Evolutionary conservation across 1,284 basidiomycete species (phyloP).

Genomic region (Agaricales sp.): DNA sequence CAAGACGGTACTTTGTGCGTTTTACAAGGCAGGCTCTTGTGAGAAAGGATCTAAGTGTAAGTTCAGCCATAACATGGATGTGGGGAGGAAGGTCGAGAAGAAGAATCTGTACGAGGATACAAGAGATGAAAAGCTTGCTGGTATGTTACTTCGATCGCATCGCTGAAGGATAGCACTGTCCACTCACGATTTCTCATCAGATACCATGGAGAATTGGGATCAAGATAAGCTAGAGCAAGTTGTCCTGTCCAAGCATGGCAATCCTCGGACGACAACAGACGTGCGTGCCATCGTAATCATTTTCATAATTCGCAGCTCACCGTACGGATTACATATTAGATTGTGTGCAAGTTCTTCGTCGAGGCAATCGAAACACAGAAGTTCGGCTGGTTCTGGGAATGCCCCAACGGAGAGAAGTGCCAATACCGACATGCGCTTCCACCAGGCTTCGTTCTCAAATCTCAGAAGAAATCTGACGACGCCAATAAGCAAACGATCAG

Average conservation of each 20-base stretch:
- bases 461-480: conserved; percentile 83
- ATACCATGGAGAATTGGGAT: conserved; percentile 99
- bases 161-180: conserved; percentile 1
- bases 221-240: conserved; percentile 87
- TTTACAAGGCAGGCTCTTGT: conserved; percentile 83
- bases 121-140: conserved; percentile 71
- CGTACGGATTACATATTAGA: conserved; percentile 34
- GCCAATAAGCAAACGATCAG: conserved; percentile 88
- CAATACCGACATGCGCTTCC: conserved; percentile 95
- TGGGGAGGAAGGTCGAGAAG: conserved; percentile 91
- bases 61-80: conserved; percentile 88
- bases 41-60: conserved; percentile 92
- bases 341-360: conserved; percentile 96
- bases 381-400: conserved; percentile 94
- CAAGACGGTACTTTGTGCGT: conserved; percentile 83
- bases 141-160: conserved; percentile 30
- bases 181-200: conserved; percentile 26
- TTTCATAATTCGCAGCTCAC: conserved; percentile 4
- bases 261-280: conserved; percentile 88
- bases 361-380: conserved; percentile 93
- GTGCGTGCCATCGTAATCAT: conserved; percentile 30
- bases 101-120: conserved; percentile 91
- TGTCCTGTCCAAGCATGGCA: conserved; percentile 82
- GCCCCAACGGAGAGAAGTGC: conserved; percentile 81
- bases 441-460: conserved; percentile 91